Evolutionary conservation across 371 early-diverging fungal genomes (phyloP).

Genomic region (Mortierella sp.): DNA sequence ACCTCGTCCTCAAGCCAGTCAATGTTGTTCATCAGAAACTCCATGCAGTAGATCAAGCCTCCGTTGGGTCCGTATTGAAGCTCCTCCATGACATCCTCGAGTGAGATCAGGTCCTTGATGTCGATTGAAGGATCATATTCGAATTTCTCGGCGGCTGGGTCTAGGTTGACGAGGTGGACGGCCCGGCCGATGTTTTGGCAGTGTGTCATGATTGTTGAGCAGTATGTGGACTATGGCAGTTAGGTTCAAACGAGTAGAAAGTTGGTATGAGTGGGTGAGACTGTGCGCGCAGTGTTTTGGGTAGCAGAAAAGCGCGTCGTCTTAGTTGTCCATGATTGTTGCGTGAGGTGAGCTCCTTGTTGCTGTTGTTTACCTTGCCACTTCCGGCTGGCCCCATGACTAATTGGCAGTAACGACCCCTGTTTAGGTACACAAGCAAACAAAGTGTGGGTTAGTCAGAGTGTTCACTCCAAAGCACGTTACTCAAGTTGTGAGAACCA

Average conservation of each 20-base stretch:
- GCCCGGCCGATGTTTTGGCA: conserved; percentile 84
- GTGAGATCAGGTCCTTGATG: conserved; percentile 95
- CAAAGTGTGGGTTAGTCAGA: too few relatives aligned
- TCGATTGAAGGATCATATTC: conserved; percentile 94
- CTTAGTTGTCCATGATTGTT: not conserved
- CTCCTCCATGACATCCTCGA: conserved; percentile 99
- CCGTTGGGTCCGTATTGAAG: conserved; percentile 99
- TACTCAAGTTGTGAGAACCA: not conserved
- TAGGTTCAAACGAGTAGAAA: not conserved
- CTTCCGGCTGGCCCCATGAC: conserved; percentile 98
- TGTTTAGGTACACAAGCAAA: conserved; percentile 3
- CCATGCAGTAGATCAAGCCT: conserved; percentile 96
- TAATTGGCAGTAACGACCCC: conserved; percentile 94
- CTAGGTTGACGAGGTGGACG: conserved; percentile 97
- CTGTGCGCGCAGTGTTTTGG: not conserved
- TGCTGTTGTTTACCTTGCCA: conserved; percentile 80
- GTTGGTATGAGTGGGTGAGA: not conserved
- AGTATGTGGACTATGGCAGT: conserved; percentile 89
- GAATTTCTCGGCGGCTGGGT: conserved; percentile 98
- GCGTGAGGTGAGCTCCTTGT: too few relatives aligned
- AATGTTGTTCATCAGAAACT: conserved; percentile 94
- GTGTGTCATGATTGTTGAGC: conserved; percentile 94
- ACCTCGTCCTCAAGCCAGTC: conserved; percentile 98
- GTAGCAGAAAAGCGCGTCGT: not conserved
- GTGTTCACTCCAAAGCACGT: too few relatives aligned